Evolutionary conservation across 1,284 basidiomycete species (phyloP).

Genomic region (Vanrija sp.): DNA sequence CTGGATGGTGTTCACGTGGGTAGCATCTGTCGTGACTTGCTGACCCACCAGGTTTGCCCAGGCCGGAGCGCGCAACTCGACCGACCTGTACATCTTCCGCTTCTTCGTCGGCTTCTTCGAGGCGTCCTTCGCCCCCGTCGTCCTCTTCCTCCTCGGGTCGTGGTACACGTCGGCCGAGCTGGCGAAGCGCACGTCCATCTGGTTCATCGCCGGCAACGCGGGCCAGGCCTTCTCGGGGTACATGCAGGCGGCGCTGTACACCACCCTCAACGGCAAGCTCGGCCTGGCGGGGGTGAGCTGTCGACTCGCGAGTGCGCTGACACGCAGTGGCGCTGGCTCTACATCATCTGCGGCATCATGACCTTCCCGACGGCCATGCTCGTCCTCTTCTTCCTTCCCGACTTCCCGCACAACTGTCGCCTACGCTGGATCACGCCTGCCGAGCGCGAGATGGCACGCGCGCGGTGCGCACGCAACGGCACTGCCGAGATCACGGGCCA

Average conservation of each 20-base stretch:
- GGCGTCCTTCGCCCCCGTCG: slow-evolving; percentile 24
- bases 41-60: slow-evolving; percentile 2
- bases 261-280: slow-evolving; percentile 36
- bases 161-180: slow-evolving; percentile 8
- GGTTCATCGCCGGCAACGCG: slow-evolving; percentile 44
- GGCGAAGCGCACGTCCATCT: slow-evolving; percentile 26
- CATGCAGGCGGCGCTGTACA: slow-evolving; percentile 43
- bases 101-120: slow-evolving; percentile 27
- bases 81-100: slow-evolving; percentile 23
- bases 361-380: slow-evolving; percentile 9
- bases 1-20: slow-evolving; percentile 21
- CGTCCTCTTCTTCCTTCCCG: slow-evolving; percentile 40
- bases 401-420: slow-evolving; percentile 40
- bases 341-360: slow-evolving; percentile 11
- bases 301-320: too few relatives aligned
- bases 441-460: slow-evolving; percentile 12
- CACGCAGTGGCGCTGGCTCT: slow-evolving; percentile 40
- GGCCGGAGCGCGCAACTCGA: slow-evolving; percentile 9
- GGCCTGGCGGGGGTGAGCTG: slow-evolving; percentile 28
- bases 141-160: slow-evolving; percentile 23
- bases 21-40: too few relatives aligned
- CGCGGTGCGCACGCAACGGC: slow-evolving; percentile 8
- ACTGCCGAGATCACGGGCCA: not conserved
- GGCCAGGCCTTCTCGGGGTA: slow-evolving; percentile 46
- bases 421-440: slow-evolving; percentile 27